phyloP scores from a whole-genome alignment of 2,329 filamentous ascomycete species.

The Aspergillus aculeatus region DNA sequence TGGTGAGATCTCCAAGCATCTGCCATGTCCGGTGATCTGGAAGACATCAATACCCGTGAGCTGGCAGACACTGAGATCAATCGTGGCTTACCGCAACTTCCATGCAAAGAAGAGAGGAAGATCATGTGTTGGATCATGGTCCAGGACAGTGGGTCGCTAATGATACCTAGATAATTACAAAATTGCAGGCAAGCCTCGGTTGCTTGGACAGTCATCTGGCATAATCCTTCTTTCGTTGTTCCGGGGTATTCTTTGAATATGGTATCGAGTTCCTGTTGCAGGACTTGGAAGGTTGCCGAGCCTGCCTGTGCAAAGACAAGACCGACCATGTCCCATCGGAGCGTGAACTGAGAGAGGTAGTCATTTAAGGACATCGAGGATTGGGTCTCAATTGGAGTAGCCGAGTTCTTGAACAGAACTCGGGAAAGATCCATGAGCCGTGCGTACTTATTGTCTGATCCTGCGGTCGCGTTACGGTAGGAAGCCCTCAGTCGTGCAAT shows the following conservation, averaged over 20 bases:
- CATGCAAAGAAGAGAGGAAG: constrained; percentile 13
- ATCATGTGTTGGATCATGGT: constrained; percentile 13
- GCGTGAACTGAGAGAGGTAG: constrained; percentile 12
- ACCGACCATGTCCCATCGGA: constrained; percentile 21
- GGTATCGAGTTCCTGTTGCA: constrained; percentile 11
- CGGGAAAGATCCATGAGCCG: constrained; percentile 3
- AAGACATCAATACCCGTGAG: not conserved
- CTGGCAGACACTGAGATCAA: not conserved
- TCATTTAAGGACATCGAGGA: constrained; percentile 14
- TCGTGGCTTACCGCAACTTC: constrained; percentile 14
- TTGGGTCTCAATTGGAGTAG: not conserved
- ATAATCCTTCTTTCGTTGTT: constrained; percentile 14
- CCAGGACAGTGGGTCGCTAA: constrained; percentile 21
- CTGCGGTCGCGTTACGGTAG: constrained; percentile 5
- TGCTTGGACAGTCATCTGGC: constrained; percentile 11
- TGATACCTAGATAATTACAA: constrained; percentile 14
- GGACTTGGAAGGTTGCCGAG: constrained; percentile 14
- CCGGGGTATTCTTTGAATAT: not conserved
- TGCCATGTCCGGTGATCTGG: constrained; percentile 47
- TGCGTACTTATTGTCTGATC: not conserved
- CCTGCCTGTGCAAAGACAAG: constrained; percentile 18
- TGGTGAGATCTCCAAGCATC: constrained; percentile 45
- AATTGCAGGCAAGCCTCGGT: constrained; percentile 22
- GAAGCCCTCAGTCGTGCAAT: not conserved
- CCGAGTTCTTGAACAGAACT: constrained; percentile 8